These are phyloP conservation scores for Colletotrichum eremochloae DNA, from an alignment of 2,329 filamentous ascomycete genomes.

Conservation along the genomic window DNA sequence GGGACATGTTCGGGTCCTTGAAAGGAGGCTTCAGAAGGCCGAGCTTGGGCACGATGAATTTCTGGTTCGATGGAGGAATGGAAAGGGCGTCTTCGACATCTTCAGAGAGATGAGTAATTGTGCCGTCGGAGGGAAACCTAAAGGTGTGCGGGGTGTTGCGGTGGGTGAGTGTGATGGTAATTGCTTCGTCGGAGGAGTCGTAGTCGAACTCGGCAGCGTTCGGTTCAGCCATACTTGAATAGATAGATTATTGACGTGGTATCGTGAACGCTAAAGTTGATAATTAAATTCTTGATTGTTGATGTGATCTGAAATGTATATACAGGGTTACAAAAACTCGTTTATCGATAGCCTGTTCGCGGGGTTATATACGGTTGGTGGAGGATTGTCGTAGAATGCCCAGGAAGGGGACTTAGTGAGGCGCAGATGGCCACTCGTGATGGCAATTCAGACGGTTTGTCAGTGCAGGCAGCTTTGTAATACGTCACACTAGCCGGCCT, in stretches of 20 bases:
- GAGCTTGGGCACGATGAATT: slow-evolving; percentile 75
- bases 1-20: slow-evolving; percentile 66
- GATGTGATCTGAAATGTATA: not conserved
- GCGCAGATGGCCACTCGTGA: slow-evolving; percentile 38
- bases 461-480: slow-evolving; percentile 57
- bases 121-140: slow-evolving; percentile 59
- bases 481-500: slow-evolving; percentile 49
- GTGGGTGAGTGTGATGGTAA: slow-evolving; percentile 62
- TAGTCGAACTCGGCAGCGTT: slow-evolving; percentile 33
- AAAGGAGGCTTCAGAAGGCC: slow-evolving; percentile 76
- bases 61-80: slow-evolving; percentile 75
- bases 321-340: not conserved
- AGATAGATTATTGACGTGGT: not conserved
- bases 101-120: slow-evolving; percentile 70
- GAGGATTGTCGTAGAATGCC: slow-evolving; percentile 22
- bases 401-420: slow-evolving; percentile 33
- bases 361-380: slow-evolving; percentile 22
- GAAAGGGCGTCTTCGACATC: slow-evolving; percentile 68
- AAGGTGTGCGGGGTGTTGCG: slow-evolving; percentile 61
- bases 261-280: not conserved
- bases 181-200: slow-evolving; percentile 45
- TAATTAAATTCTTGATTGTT: slow-evolving; percentile 13
- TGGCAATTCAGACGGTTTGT: slow-evolving; percentile 46
- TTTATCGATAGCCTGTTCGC: not conserved
- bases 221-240: slow-evolving; percentile 39